Percentiles rank a stretch among this genome's conserved stretches.
Conservation (phyloP, 2,329 filamentous ascomycete species). For the Hymenoscyphus linearis region DNA sequence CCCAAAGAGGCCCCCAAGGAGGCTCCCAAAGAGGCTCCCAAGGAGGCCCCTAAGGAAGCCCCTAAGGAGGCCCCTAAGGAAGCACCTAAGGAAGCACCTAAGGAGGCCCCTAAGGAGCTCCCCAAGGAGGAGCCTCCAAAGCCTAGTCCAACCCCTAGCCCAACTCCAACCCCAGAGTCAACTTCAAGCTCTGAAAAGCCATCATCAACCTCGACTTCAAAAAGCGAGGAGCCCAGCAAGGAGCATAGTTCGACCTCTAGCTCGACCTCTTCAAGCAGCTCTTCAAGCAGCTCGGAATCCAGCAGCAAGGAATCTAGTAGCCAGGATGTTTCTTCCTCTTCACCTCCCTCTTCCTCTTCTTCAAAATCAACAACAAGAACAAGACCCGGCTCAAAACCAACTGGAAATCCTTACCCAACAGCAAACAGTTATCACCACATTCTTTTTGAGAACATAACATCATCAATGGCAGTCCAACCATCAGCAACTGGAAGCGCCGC, state of each 20-base stretch:
- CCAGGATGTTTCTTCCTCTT: conserved; percentile 8
- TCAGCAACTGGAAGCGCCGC: conserved; percentile 8
- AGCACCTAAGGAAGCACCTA: conserved; percentile 3
- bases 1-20: too few species aligned
- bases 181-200: conserved; percentile 6
- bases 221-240: conserved; percentile 17
- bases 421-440: conserved; percentile 20
- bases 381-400: conserved; percentile 5
- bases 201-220: conserved; percentile 10
- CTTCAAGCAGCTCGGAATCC: conserved; percentile 9
- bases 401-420: conserved; percentile 6
- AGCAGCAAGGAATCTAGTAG: conserved; percentile 8
- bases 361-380: conserved; percentile 9
- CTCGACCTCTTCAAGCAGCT: conserved; percentile 13
- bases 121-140: conserved; percentile 5
- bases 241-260: conserved; percentile 8
- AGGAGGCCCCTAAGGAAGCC: not conserved
- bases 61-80: too few species aligned
- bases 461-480: conserved; percentile 4
- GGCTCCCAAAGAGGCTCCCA: not conserved
- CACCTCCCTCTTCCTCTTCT: conserved; percentile 9
- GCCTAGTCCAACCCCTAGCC: conserved; percentile 20
- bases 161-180: conserved; percentile 22
- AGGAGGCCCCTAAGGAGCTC: not conserved
- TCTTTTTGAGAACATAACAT: conserved; percentile 23